Conservation (phyloP, 2,329 filamentous ascomycete genomes). For the Colletotrichum tropicicola region DNA sequence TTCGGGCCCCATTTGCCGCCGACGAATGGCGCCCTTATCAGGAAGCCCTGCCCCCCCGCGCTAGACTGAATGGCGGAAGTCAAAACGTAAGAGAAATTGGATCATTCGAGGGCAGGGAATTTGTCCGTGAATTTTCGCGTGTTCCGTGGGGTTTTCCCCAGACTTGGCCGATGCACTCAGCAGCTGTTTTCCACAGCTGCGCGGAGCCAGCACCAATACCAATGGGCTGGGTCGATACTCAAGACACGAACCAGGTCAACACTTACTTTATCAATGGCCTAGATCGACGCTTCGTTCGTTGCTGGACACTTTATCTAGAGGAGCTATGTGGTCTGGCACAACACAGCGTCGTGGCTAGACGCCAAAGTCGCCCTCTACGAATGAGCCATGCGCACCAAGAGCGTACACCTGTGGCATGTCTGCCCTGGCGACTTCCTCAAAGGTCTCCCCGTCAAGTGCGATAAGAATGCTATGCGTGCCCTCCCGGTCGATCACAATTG, state of each 20-base stretch:
- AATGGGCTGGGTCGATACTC: too few relatives aligned
- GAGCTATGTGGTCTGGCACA: not conserved
- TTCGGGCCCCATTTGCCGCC: not conserved
- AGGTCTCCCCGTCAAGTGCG: slow-evolving; percentile 29
- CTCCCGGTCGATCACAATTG: slow-evolving; percentile 28
- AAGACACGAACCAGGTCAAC: too few relatives aligned
- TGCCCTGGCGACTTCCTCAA: slow-evolving; percentile 30
- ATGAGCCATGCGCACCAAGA: slow-evolving; percentile 24
- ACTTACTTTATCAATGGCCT: too few relatives aligned
- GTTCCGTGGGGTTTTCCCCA: not conserved
- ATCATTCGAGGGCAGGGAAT: not conserved
- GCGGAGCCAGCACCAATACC: too few relatives aligned
- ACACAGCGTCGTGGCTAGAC: not conserved
- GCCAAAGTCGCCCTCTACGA: slow-evolving; percentile 21
- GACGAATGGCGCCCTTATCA: not conserved
- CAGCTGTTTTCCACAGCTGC: too few relatives aligned
- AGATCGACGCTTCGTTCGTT: too few relatives aligned
- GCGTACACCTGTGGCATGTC: slow-evolving; percentile 30
- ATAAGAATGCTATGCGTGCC: slow-evolving; percentile 31
- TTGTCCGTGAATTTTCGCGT: not conserved
- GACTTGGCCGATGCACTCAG: too few relatives aligned
- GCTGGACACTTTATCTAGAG: not conserved
- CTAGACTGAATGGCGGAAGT: not conserved
- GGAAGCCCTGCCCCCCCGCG: slow-evolving; percentile 3
- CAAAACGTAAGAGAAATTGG: slow-evolving; percentile 2